Evolutionary conservation across 179 eudicot genomes (phyloP), one percentile per base, ranked within the genome.

Genomic region (Nepenthes alata): DNA sequence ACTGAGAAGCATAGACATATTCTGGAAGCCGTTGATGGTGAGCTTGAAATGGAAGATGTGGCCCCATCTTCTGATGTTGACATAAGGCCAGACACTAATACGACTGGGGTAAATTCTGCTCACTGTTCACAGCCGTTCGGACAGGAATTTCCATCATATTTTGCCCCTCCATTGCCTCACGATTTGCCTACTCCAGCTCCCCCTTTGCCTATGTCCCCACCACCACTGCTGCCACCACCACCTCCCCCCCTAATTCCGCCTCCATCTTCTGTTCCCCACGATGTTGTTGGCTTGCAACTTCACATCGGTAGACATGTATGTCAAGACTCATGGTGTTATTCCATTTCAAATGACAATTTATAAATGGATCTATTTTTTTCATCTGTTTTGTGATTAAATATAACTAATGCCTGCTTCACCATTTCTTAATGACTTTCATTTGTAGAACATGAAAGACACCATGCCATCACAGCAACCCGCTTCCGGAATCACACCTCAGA

Each of bases 21-120:
- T 39, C 65, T 91, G 82, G 98, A 89, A 80, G 98, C 84, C 71
- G 98, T 91, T 72, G 98, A 91, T 67, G 98, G 98, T 47, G 98
- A 91, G 75, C 96, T 91, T 72, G 98, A 91, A 76, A 91, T 91
- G 98, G 98, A 91, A 73, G 98, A 91, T 81, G 88, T 86, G 60
- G 80, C 95, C 58, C 98, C 96, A 62, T 61, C 78, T 16, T 78
- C 84, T 75, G 91, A 80, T 34, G 70, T 49, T 58, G 84, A 74
- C 53, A 65, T 51, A 58, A 67, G 63, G 65, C 70, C 80, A 50
- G 47, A 76, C 47, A 57, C 74, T 47, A 59, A 53, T 45, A 53
- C 61, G 45, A 48, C 61, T 59, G 72, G 53, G 55, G 52, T 71
- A 36, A 66, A 53, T 62, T 16, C 64, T 68, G 63, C 65, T 37